phyloP scores from a whole-genome alignment of 2,329 filamentous ascomycete genomes.

The Fusarium virguliforme region DNA sequence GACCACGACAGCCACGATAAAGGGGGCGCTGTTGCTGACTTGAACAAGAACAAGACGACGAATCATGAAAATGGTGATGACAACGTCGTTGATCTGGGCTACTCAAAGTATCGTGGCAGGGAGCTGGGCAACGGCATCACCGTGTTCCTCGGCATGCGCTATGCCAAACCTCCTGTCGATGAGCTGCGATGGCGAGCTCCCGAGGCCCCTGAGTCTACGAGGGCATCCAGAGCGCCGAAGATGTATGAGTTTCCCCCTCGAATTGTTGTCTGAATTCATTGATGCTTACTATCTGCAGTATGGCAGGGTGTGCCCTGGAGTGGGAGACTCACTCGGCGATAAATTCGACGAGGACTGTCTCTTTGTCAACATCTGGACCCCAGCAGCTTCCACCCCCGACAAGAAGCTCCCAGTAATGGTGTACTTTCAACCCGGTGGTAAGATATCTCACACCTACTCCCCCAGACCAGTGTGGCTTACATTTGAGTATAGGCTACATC shows the following conservation, averaged over 20 bases:
- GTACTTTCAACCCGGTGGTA: constrained; percentile 63
- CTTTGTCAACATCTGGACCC: constrained; percentile 66
- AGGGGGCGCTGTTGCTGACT: constrained; percentile 11
- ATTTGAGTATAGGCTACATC: constrained; percentile 58
- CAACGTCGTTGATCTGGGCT: constrained; percentile 59
- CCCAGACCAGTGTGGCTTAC: constrained; percentile 8
- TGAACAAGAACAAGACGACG: constrained; percentile 19
- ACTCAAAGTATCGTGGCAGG: constrained; percentile 63
- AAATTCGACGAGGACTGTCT: constrained; percentile 63
- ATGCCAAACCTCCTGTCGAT: constrained; percentile 66
- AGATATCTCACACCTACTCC: background rate
- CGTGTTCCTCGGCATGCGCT: constrained; percentile 67
- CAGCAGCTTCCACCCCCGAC: constrained; percentile 50
- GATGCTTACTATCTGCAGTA: constrained; percentile 54
- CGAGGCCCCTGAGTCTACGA: constrained; percentile 58
- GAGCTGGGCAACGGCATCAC: constrained; percentile 59
- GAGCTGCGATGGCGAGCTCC: constrained; percentile 68
- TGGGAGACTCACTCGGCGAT: constrained; percentile 47
- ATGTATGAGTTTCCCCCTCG: constrained; percentile 48
- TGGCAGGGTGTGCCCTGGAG: constrained; percentile 62
- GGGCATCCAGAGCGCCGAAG: constrained; percentile 56
- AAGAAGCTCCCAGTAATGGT: constrained; percentile 59
- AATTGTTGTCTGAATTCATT: background rate
- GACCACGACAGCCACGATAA: background rate
- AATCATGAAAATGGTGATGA: constrained; percentile 6